Conservation (phyloP, 495 filamentous ascomycete genomes). For the Durotheca rogersii region DNA sequence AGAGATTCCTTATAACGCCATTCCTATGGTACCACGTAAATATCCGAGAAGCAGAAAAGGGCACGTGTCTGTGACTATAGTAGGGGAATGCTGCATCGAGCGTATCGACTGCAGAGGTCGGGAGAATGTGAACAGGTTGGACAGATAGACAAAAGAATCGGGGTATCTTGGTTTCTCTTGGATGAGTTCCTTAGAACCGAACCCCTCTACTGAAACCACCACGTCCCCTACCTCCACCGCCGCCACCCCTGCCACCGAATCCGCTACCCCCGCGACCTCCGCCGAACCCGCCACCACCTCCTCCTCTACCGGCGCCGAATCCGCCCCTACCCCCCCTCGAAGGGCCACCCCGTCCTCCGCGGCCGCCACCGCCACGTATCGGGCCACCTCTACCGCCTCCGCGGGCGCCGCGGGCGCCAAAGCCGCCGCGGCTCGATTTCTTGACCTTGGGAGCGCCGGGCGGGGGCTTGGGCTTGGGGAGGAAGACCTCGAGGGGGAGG, state of each 20-base stretch:
- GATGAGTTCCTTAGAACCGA: conserved; percentile 24
- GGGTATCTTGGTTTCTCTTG: neutral
- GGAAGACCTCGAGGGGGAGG: conserved; percentile 89
- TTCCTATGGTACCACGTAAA: conserved; percentile 30
- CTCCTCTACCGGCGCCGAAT: conserved; percentile 28
- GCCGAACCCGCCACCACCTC: conserved; percentile 28
- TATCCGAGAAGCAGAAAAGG: conserved; percentile 5
- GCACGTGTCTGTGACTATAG: neutral
- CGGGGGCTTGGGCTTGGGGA: conserved; percentile 88
- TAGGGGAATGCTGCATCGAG: too few relatives aligned
- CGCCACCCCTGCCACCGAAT: conserved; percentile 21
- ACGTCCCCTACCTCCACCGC: conserved; percentile 30
- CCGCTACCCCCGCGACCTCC: conserved; percentile 30
- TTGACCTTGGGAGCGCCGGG: conserved; percentile 61
- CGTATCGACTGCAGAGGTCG: too few relatives aligned
- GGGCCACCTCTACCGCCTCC: conserved; percentile 45
- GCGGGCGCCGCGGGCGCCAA: conserved; percentile 26
- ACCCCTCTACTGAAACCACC: conserved; percentile 38
- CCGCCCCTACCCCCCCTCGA: conserved; percentile 27
- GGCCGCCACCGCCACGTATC: conserved; percentile 40
- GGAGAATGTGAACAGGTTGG: too few relatives aligned
- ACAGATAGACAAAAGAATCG: neutral
- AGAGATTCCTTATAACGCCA: conserved; percentile 31
- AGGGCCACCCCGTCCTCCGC: conserved; percentile 26
- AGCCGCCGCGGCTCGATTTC: conserved; percentile 54